A percentile compares a stretch with the other conserved stretches of the same genome.
These are phyloP conservation scores for Phialophora tarda DNA, from an alignment of 2,329 filamentous ascomycete species.

Conservation along the genomic window DNA sequence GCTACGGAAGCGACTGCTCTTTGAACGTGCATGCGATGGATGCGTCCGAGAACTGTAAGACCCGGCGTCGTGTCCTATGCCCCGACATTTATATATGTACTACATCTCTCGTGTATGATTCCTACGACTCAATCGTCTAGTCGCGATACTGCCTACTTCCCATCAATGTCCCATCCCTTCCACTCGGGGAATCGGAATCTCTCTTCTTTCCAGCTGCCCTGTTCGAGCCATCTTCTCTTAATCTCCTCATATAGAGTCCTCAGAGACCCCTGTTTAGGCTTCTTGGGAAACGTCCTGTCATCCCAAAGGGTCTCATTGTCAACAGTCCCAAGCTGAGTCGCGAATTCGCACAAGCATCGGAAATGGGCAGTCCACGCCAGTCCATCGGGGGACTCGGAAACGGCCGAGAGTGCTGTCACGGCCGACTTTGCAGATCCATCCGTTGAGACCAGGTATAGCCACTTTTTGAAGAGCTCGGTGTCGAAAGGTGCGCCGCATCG, in stretches of 20 bases:
- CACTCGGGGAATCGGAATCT: constrained; percentile 15
- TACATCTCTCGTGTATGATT: neutral
- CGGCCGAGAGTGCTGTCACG: constrained; percentile 26
- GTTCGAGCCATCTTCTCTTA: neutral
- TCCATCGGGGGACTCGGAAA: constrained; percentile 23
- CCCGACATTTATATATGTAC: too few relatives aligned
- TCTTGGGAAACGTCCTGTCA: constrained; percentile 3
- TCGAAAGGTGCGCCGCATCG: constrained; percentile 25
- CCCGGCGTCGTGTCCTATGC: too few relatives aligned
- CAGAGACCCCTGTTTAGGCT: constrained; percentile 4
- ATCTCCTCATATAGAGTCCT: constrained; percentile 4
- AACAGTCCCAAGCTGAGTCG: constrained; percentile 8
- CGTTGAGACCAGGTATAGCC: constrained; percentile 28
- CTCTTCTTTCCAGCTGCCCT: neutral
- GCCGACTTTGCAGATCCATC: constrained; percentile 20
- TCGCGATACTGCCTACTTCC: neutral
- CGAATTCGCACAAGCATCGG: constrained; percentile 13
- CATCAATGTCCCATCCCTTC: constrained; percentile 10
- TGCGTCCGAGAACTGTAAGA: too few relatives aligned
- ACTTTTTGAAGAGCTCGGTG: constrained; percentile 29
- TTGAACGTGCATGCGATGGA: too few relatives aligned
- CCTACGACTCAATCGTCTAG: too few relatives aligned
- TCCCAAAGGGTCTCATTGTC: constrained; percentile 11
- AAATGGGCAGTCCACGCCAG: constrained; percentile 28
- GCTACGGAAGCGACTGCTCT: too few relatives aligned